phyloP scores from a whole-genome alignment of 2,329 filamentous ascomycete genomes.

The Colletotrichum sp. region DNA sequence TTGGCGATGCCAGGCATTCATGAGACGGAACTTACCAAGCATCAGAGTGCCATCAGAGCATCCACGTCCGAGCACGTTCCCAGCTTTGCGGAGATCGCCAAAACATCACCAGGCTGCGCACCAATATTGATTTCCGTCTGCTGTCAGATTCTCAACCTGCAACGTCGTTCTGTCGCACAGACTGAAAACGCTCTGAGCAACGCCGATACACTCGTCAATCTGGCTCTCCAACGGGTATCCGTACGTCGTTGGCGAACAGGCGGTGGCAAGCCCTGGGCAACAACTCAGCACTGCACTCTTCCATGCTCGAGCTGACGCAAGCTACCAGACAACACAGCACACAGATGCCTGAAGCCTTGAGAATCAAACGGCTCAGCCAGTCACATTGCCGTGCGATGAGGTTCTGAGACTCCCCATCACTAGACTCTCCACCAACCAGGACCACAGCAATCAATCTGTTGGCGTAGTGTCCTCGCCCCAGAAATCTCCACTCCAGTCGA shows the following conservation, averaged over 20 bases:
- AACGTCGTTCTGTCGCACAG: neutral
- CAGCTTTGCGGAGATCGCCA: neutral
- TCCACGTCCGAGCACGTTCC: neutral
- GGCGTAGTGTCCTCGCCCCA: neutral
- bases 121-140: neutral
- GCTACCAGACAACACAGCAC: neutral
- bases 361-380: neutral
- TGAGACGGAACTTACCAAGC: neutral
- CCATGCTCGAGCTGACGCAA: neutral
- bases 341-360: neutral
- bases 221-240: neutral
- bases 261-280: neutral
- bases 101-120: neutral
- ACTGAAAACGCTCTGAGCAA: neutral
- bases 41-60: neutral
- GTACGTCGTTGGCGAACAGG: neutral
- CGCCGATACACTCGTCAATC: neutral
- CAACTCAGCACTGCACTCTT: neutral
- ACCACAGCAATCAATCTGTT: slow-evolving; percentile 4
- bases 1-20: neutral
- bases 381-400: neutral
- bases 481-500: slow-evolving; percentile 4
- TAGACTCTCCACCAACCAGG: neutral
- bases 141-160: neutral
- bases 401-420: neutral